A percentile compares a stretch with the other conserved stretches of the same genome.
Conservation (phyloP, 768 basidiomycete genomes). For the Pleurotus tuoliensis region DNA sequence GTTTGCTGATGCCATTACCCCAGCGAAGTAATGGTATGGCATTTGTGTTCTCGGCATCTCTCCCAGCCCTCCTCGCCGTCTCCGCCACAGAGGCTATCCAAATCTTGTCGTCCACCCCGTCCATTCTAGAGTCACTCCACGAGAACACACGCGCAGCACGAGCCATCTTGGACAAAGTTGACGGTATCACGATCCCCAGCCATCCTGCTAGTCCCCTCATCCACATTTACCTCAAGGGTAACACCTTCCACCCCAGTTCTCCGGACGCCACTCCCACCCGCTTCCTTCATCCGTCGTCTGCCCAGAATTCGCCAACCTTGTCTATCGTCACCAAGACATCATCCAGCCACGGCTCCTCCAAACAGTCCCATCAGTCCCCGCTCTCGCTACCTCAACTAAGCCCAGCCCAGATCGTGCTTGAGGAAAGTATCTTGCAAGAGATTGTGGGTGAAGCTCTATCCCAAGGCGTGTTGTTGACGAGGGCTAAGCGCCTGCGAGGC, state of each 20-base stretch:
- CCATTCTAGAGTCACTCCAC: constrained; percentile 70
- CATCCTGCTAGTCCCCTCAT: constrained; percentile 86
- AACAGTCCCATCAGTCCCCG: constrained; percentile 48
- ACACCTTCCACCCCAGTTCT: constrained; percentile 19
- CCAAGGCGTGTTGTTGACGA: constrained; percentile 83
- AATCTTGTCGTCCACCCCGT: constrained; percentile 70
- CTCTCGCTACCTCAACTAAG: constrained; percentile 41
- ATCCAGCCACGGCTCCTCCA: constrained; percentile 16
- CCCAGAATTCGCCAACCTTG: constrained; percentile 14
- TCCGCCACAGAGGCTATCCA: constrained; percentile 84
- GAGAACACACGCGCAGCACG: constrained; percentile 80
- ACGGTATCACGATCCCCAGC: constrained; percentile 79
- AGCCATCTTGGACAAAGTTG: constrained; percentile 74
- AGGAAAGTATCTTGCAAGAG: constrained; percentile 85
- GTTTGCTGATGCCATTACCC: not conserved
- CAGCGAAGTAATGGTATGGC: constrained; percentile 94
- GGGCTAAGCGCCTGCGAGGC: constrained; percentile 74
- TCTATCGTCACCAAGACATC: not conserved
- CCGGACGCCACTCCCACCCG: constrained; percentile 10
- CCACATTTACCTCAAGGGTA: constrained; percentile 51
- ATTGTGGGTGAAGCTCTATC: constrained; percentile 83
- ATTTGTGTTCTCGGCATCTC: constrained; percentile 94
- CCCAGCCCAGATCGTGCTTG: constrained; percentile 52
- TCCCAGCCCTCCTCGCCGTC: constrained; percentile 87
- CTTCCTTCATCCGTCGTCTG: constrained; percentile 19